A percentile compares a stretch with the other conserved stretches of the same genome.
These are phyloP conservation scores for Leccinum subspadiceum DNA, from an alignment of 1,284 basidiomycete genomes.

Conservation along the genomic window DNA sequence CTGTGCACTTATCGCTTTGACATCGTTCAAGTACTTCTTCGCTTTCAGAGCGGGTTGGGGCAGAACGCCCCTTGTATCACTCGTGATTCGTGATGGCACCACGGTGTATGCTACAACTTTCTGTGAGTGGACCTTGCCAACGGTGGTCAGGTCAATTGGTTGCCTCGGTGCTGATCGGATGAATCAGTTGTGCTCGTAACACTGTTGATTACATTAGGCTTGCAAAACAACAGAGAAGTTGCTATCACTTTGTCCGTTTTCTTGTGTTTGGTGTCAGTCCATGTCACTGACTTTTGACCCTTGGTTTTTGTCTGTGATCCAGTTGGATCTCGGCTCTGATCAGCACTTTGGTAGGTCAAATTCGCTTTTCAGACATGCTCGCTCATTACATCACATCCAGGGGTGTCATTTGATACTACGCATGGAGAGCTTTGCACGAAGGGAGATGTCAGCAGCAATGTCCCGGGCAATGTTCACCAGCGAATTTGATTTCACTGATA, in stretches of 20 bases:
- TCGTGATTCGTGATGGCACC: slow-evolving; percentile 21
- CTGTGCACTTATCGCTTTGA: slow-evolving; percentile 20
- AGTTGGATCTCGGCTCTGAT: slow-evolving; percentile 20
- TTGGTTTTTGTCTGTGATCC: not conserved
- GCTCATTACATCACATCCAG: slow-evolving; percentile 5
- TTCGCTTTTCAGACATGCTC: not conserved
- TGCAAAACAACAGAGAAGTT: slow-evolving; percentile 12
- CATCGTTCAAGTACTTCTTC: slow-evolving; percentile 19
- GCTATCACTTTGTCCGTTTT: slow-evolving; percentile 19
- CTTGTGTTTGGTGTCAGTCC: not conserved
- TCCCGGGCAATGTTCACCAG: slow-evolving; percentile 12
- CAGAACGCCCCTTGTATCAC: slow-evolving; percentile 19
- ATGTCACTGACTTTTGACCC: slow-evolving; percentile 7
- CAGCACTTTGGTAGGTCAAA: slow-evolving; percentile 18
- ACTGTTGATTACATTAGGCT: slow-evolving; percentile 2
- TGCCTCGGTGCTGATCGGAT: slow-evolving; percentile 1
- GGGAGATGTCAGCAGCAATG: not conserved
- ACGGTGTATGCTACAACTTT: slow-evolving; percentile 9
- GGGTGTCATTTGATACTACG: slow-evolving; percentile 22
- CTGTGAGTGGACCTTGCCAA: slow-evolving; percentile 8
- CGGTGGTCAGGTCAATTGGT: not conserved
- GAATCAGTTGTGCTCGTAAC: slow-evolving; percentile 13
- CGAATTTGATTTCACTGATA: not conserved
- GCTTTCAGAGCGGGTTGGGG: slow-evolving; percentile 14
- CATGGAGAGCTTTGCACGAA: slow-evolving; percentile 24